These are phyloP conservation scores for Solanum appendiculatum DNA, from an alignment of 257 asterid genomes.

Conservation along the genomic window DNA sequence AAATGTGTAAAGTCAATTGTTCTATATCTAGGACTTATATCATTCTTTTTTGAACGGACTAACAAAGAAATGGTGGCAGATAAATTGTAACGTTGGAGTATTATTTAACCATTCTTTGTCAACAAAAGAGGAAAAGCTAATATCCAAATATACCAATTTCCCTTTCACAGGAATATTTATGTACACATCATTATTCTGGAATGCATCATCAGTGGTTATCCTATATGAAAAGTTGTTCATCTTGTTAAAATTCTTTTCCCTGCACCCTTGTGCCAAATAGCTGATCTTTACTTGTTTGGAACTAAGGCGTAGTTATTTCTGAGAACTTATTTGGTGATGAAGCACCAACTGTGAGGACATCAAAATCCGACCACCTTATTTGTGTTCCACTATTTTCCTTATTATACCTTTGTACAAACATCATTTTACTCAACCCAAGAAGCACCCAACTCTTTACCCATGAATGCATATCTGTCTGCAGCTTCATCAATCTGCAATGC, in stretches of 20 bases:
- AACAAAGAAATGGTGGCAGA: too few relatives aligned
- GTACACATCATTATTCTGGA: not conserved
- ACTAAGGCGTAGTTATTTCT: not conserved
- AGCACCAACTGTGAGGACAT: not conserved
- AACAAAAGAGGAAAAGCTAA: not conserved
- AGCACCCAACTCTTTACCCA: slow-evolving; percentile 71
- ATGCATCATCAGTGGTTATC: not conserved
- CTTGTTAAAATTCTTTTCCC: not conserved
- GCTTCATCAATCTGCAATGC: slow-evolving; percentile 62
- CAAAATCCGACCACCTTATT: not conserved
- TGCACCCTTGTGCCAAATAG: not conserved
- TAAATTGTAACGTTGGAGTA: not conserved
- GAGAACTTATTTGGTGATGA: not conserved
- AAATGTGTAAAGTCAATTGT: not conserved
- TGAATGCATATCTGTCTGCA: slow-evolving; percentile 73
- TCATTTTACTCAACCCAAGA: slow-evolving; percentile 48
- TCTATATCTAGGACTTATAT: not conserved
- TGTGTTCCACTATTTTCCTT: not conserved
- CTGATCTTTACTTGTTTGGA: not conserved
- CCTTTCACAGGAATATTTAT: not conserved
- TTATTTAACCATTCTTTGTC: not conserved
- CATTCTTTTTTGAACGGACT: not conserved
- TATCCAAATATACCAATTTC: not conserved
- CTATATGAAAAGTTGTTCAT: not conserved
- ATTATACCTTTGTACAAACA: not conserved